Base-by-base conservation (phyloP, 2,329 filamentous ascomycete genomes). In the Cadophora sp. region DNA sequence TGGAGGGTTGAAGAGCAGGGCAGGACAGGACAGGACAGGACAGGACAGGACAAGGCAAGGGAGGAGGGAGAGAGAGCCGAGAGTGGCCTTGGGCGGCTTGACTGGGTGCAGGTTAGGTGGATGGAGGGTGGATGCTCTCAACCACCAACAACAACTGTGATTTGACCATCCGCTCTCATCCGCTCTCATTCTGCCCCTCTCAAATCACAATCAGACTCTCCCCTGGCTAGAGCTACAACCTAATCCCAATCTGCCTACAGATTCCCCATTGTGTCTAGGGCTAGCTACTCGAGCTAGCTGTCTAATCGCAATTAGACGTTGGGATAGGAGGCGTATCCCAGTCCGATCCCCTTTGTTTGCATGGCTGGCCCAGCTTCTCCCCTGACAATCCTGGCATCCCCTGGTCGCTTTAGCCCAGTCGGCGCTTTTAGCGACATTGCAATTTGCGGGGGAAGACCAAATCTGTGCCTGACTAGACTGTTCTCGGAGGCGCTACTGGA, bases 381-480 rank as follows among this genome's bases (percentile, higher is more conserved):
- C n/a, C 20, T 16, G n/a, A 4, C n/a, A 6, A 6, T 20, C 6
- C 4, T 56, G 27, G 4, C 27, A 39, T 22, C 36, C 30, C 53
- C n/a, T n/a, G 13, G 60, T 13, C 60, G 14, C 27, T 33, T 53
- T n/a, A 51, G 30, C 59, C 59, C 36, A 53, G 47, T 53, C 59
- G 59, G 47, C 18, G 45, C 45, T 16, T 39, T 62, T 62, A 62
- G 59, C 59, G 59, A 41, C 24, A 39, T 33, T 62, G 47, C 16
- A 62, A 62, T 62, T 62, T 62, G 59, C 59, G 59, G 59, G 59
- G 59, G 47, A 53, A 9, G 27, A 2, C 22, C 22, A 2, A 24
- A 39, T 33, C n/a, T 41, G 59, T 62, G 14, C 59, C 59, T 62
- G 47, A 51, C 47, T 62, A 62, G 47, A 43, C 59, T 18, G 24